These are phyloP conservation scores for Diaporthe longicolla DNA, from an alignment of 2,329 filamentous ascomycete species.

Conservation along the genomic window DNA sequence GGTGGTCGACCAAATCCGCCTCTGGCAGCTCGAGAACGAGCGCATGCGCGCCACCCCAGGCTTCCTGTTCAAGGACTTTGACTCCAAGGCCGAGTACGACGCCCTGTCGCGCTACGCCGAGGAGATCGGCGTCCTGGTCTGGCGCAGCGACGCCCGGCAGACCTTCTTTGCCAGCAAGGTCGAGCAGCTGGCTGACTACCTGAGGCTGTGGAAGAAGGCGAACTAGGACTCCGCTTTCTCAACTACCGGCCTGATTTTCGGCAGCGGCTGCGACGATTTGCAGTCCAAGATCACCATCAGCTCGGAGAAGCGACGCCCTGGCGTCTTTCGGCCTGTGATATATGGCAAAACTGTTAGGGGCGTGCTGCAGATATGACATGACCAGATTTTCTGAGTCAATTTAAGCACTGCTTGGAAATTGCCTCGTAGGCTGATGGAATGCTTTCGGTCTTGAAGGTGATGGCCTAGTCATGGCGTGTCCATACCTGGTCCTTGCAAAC, in stretches of 20 bases:
- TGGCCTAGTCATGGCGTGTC: not conserved
- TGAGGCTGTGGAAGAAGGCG: slow-evolving; percentile 74
- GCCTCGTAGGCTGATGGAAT: not conserved
- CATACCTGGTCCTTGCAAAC: not conserved
- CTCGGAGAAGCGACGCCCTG: slow-evolving; percentile 9
- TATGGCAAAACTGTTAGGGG: slow-evolving; percentile 26
- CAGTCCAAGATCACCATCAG: not conserved
- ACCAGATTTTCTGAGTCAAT: too few species aligned
- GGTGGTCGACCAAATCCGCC: slow-evolving; percentile 94
- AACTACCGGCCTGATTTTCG: not conserved
- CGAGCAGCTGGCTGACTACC: slow-evolving; percentile 88
- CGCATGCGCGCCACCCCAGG: slow-evolving; percentile 88
- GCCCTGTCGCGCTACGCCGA: slow-evolving; percentile 84
- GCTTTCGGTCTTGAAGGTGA: not conserved
- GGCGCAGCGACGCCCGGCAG: slow-evolving; percentile 83
- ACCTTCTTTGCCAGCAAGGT: slow-evolving; percentile 94
- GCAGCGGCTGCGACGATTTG: not conserved
- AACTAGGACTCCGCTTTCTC: slow-evolving; percentile 49
- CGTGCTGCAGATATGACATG: slow-evolving; percentile 18
- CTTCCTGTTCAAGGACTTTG: slow-evolving; percentile 92
- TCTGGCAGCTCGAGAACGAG: slow-evolving; percentile 98
- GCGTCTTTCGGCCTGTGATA: slow-evolving; percentile 5
- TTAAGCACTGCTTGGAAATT: not conserved
- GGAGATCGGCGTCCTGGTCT: slow-evolving; percentile 90
- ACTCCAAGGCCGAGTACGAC: slow-evolving; percentile 77